Percentiles rank a stretch among this genome's conserved stretches.
These are phyloP conservation scores for Dichomitus squalens DNA, from an alignment of 1,284 basidiomycete genomes.

Conservation along the genomic window DNA sequence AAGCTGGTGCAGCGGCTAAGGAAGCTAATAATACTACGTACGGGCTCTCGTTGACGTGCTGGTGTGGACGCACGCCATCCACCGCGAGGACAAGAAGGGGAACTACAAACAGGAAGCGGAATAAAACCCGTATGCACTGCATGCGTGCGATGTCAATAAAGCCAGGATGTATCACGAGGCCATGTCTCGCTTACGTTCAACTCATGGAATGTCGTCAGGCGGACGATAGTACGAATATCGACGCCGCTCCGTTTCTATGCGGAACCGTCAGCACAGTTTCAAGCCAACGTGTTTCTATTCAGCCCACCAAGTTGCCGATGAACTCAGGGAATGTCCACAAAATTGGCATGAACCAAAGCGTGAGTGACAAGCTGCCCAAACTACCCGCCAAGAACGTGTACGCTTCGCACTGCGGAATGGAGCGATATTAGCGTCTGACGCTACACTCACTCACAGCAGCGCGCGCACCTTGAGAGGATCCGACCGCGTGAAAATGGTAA, in stretches of 20 bases:
- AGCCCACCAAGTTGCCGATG: slow-evolving; percentile 56
- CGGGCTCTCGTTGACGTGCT: slow-evolving; percentile 65
- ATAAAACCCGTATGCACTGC: slow-evolving; percentile 68
- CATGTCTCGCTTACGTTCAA: slow-evolving; percentile 60
- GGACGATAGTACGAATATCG: slow-evolving; percentile 62
- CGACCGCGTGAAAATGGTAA: slow-evolving; percentile 60
- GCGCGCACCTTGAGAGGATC: slow-evolving; percentile 58
- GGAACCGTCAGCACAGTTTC: not conserved
- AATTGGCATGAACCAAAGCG: slow-evolving; percentile 70
- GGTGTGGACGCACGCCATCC: slow-evolving; percentile 64
- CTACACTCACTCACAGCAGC: not conserved
- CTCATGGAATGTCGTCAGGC: slow-evolving; percentile 77
- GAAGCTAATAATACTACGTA: slow-evolving; percentile 25
- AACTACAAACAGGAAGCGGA: slow-evolving; percentile 67
- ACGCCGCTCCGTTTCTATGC: slow-evolving; percentile 56
- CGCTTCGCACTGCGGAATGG: slow-evolving; percentile 58
- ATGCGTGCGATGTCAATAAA: not conserved
- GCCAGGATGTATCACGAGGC: not conserved
- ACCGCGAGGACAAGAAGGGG: slow-evolving; percentile 65
- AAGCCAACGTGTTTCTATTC: not conserved
- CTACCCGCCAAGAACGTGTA: slow-evolving; percentile 69
- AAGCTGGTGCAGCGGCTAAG: not conserved
- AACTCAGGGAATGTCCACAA: slow-evolving; percentile 72
- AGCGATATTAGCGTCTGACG: not conserved
- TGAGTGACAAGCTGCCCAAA: slow-evolving; percentile 65